Percentiles rank a stretch among this genome's conserved stretches.
These are phyloP conservation scores for Lasiodiplodia sp. DNA, from an alignment of 2,329 filamentous ascomycete species.

Conservation along the genomic window DNA sequence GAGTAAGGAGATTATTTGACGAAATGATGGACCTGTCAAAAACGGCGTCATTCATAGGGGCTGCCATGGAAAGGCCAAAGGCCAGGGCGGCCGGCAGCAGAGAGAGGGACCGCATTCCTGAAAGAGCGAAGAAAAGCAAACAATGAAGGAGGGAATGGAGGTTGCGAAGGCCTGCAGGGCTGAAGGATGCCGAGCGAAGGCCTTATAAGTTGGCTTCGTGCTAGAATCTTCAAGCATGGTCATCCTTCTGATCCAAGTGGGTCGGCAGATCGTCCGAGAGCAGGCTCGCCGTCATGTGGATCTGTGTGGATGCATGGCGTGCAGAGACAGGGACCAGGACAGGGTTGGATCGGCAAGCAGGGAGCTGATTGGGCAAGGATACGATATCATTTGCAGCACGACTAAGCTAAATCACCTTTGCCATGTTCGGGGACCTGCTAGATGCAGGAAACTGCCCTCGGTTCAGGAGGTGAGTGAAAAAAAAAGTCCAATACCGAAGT, in stretches of 20 bases:
- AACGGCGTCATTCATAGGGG: background rate
- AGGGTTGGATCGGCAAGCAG: background rate
- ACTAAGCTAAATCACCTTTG: background rate
- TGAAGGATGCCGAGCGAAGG: background rate
- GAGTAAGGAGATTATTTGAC: background rate
- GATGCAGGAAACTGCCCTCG: slow-evolving; percentile 2
- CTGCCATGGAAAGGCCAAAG: slow-evolving; percentile 1
- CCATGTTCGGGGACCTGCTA: background rate
- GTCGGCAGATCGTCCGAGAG: slow-evolving; percentile 10
- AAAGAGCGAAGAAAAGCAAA: background rate
- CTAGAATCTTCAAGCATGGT: background rate
- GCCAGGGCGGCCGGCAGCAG: slow-evolving; percentile 1
- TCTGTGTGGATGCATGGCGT: background rate
- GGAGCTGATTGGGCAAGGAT: background rate
- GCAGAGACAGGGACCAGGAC: slow-evolving; percentile 7
- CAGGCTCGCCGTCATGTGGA: background rate
- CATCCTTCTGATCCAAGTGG: background rate
- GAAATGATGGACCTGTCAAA: background rate
- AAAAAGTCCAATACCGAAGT: background rate
- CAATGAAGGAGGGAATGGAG: background rate
- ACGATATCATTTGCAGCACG: background rate
- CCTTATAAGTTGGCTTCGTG: background rate
- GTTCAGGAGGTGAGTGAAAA: background rate
- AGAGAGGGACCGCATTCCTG: background rate
- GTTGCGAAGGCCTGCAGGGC: background rate